Evolutionary conservation across 768 basidiomycete species (phyloP), one percentile per base, ranked within the genome.

Genomic region (Lentinus brumalis): DNA sequence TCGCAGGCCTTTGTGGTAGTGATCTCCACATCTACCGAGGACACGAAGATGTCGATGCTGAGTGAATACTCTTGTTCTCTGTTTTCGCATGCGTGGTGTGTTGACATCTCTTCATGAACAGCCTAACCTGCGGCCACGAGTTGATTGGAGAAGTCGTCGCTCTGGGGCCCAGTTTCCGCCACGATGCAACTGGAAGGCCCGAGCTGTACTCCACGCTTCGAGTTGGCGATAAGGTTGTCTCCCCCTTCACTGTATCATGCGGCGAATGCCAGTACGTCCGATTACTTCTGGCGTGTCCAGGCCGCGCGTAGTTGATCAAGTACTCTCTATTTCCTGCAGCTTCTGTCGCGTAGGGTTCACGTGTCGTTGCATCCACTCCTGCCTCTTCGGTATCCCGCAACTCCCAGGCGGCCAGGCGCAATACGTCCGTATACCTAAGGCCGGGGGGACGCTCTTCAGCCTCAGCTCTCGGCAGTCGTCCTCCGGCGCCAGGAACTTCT

Each of bases 181-280:
- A 73, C 7, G 66, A 74, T 7, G 72, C 70, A 8, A 72, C 67
- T 45, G 84, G 79, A 46, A 78, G 91, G 50, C 89, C 91, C 1
- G 68, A 71, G 29, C 75, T 91, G 16, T 92, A 92, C 62, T 77
- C 85, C 0, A 82, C 75, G 26, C 78, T 93, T 55, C 83, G 80
- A 56, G 72, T 90, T 6, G 91, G 90, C 5, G 87, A 93, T 69
- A 88, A 85, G 67, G 88, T 93, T 14, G 85, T 93, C 26, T 86
- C 89, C 1, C 89, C 92, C 3, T 93, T 92, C 73, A 90, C 90
- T 0, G 80, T 83, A n/a, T 89, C 84, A 51, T 94, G 92, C 64
- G 87, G 86, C n/a, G 90, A 92, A 69, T 94, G 92, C 81, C 83
- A 87, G 91, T 93, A 61, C 68, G 86, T 80, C n/a, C 7, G 54